Evolutionary conservation across 1,284 basidiomycete species (phyloP), one percentile per base, ranked within the genome.

Genomic region (Apiotrichum domesticum): DNA sequence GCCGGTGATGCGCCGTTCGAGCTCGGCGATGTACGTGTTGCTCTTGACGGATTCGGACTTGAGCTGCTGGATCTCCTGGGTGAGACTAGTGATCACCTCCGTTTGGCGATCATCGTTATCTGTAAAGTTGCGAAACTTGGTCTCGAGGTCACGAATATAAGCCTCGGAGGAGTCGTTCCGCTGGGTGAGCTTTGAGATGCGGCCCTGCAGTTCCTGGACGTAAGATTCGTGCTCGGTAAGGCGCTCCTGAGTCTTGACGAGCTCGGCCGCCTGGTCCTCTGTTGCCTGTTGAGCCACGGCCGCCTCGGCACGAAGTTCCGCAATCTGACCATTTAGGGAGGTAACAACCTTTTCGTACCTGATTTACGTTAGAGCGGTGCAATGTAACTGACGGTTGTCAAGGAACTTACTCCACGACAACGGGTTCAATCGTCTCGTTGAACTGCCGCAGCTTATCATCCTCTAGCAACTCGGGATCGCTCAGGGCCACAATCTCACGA

Each of bases 401-500:
- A 46, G 46, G 15, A 45, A 65, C 65, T 66, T 53, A 71, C 79
- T 98, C 95, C 74, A 95, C 87, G 58, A 98, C 97, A 67, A 98
- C 92, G 6, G 95, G 95, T 39, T 93, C 94, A 21, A 98, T 93
- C 56, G 96, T 95, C 73, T 93, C 89, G 69, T 96, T 90, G 72
- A 97, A 98, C 73, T 88, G 90, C 33, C 62, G 51, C 37, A 63
- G 45, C 56, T 60, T 60, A 53, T 63, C 62, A 46, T 63, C 62
- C 62, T 60, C 62, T 3, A 59, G 51, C 34, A 43, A 37, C 35
- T 63, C 56, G 37, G 62, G 58, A 50, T 63, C 62, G 52, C 58
- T 60, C 51, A 63, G 58, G 45, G 62, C 62, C 7, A 74, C 74
- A 50, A 73, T 70, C 57, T 78, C 74, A 50, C 70, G 70, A 50